phyloP scores from a whole-genome alignment of 164 flowering plant species.

The Berberis vulgaris region DNA sequence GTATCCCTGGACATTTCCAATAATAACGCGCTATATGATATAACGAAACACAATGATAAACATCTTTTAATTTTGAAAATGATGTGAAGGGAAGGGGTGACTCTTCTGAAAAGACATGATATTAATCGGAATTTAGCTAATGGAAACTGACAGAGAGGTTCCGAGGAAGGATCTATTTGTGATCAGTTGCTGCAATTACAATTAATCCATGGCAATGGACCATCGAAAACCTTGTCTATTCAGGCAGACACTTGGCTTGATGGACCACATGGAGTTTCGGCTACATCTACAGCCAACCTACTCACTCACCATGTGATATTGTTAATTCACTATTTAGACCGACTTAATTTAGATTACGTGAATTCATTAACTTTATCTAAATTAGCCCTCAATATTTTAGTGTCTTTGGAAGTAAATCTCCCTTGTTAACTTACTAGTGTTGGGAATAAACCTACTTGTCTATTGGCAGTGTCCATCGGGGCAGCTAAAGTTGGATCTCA shows the following conservation, averaged over 20 bases:
- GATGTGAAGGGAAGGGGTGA: neutral
- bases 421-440: too few relatives aligned
- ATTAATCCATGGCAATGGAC: neutral
- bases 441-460: too few relatives aligned
- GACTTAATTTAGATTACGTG: neutral
- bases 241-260: conserved; percentile 4
- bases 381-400: neutral
- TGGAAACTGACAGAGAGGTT: neutral
- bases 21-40: too few relatives aligned
- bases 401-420: neutral
- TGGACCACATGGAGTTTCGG: conserved; percentile 9
- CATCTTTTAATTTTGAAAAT: neutral
- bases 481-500: too few relatives aligned
- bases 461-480: too few relatives aligned
- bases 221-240: neutral
- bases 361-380: neutral
- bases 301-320: neutral
- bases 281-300: neutral
- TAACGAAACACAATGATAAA: neutral
- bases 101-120: neutral
- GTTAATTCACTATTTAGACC: neutral
- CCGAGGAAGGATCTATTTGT: neutral
- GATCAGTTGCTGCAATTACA: neutral
- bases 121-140: neutral
- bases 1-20: too few relatives aligned